A percentile compares a stretch with the other conserved stretches of the same genome.
These are phyloP conservation scores for Brassica juncea DNA, from an alignment of 345 rosid species.

Conservation along the genomic window DNA sequence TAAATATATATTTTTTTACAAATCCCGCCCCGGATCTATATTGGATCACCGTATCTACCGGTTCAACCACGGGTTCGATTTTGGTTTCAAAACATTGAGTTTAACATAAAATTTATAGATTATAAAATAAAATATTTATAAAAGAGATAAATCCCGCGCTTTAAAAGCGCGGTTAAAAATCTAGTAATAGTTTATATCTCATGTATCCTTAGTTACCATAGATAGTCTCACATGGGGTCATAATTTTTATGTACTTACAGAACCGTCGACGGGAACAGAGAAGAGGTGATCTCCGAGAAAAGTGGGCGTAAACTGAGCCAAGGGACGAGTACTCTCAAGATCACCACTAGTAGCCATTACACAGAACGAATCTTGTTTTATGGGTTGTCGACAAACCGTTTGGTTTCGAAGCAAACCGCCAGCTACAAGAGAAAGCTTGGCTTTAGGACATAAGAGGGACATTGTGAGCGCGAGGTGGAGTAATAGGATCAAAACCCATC, in stretches of 20 bases:
- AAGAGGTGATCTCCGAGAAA: constrained; percentile 1
- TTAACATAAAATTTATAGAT: no score
- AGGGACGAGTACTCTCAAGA: constrained; percentile 20
- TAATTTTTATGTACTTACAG: constrained; percentile 1
- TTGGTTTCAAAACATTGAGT: no score
- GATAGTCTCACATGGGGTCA: background rate
- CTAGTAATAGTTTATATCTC: no score
- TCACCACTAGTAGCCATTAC: background rate
- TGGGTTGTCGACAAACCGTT: background rate
- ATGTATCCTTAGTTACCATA: background rate
- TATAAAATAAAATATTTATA: no score
- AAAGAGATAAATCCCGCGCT: no score
- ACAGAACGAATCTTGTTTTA: background rate
- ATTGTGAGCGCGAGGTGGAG: background rate
- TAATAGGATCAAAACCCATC: background rate
- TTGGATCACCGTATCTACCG: no score
- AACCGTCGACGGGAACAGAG: background rate
- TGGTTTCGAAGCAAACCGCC: background rate
- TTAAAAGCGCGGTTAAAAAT: no score
- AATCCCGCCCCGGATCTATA: no score
- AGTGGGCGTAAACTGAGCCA: constrained; percentile 13
- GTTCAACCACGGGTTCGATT: no score
- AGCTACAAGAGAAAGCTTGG: background rate
- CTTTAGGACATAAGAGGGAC: background rate
- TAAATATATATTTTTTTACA: no score